phyloP scores from a whole-genome alignment of 1,284 basidiomycete genomes.

The Singerocomus rubriflavus region DNA sequence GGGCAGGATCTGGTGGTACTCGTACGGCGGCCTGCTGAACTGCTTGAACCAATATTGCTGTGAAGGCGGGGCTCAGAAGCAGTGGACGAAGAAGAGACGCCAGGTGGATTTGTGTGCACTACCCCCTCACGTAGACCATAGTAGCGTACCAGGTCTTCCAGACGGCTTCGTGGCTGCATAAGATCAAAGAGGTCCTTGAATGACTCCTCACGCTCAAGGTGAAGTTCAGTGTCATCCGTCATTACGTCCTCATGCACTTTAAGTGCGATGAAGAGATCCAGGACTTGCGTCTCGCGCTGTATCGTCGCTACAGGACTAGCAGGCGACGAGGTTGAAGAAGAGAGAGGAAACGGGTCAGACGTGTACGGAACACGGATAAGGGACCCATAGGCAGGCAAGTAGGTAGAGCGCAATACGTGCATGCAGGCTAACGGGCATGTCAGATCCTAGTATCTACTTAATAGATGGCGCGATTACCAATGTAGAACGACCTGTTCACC shows the following conservation, averaged over 20 bases:
- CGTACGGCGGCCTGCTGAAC: constrained; percentile 2
- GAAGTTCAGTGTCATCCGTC: constrained; percentile 65
- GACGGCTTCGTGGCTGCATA: constrained; percentile 62
- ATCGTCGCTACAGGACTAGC: constrained; percentile 28
- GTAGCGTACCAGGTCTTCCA: constrained; percentile 66
- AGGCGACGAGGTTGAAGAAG: constrained; percentile 27
- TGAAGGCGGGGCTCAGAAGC: constrained; percentile 1
- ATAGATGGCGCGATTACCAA: constrained; percentile 42
- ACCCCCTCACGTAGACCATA: constrained; percentile 58
- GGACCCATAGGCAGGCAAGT: constrained; percentile 60
- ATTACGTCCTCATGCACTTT: constrained; percentile 75
- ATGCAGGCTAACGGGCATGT: constrained; percentile 54
- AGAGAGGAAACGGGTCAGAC: constrained; percentile 69
- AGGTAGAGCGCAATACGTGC: constrained; percentile 73
- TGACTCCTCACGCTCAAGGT: constrained; percentile 67
- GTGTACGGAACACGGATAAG: constrained; percentile 64
- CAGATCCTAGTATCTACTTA: constrained; percentile 5
- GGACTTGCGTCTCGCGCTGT: constrained; percentile 68
- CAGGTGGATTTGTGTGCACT: constrained; percentile 30
- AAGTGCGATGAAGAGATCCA: constrained; percentile 73
- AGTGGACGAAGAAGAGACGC: constrained; percentile 11
- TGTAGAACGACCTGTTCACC: constrained; percentile 64
- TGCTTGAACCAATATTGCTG: background rate
- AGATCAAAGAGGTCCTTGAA: constrained; percentile 76
- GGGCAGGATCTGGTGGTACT: constrained; percentile 24